Evolutionary conservation across 129 eudicot genomes (phyloP).

Genomic region (Flaveria brownii): DNA sequence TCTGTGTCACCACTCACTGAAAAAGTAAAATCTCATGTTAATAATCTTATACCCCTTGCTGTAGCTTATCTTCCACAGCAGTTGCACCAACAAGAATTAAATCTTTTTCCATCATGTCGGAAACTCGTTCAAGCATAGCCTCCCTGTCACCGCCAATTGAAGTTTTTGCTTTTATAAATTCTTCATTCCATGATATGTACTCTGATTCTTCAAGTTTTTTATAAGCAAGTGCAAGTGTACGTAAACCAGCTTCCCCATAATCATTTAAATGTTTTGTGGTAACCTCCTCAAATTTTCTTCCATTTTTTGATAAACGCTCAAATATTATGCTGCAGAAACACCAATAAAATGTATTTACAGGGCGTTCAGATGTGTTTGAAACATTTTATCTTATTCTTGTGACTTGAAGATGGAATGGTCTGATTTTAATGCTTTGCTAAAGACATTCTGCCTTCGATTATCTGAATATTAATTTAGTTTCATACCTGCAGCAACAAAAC

Average conservation of each 20-base stretch:
- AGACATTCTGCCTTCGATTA: neutral
- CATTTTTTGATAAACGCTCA: conserved; percentile 79
- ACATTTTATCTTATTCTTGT: neutral
- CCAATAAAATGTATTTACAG: neutral
- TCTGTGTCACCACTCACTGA: neutral
- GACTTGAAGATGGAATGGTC: neutral
- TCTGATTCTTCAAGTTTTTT: conserved; percentile 72
- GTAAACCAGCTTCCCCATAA: conserved; percentile 89
- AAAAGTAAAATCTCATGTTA: neutral
- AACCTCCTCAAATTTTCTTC: conserved; percentile 65
- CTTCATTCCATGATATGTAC: conserved; percentile 79
- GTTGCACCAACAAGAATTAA: conserved; percentile 95
- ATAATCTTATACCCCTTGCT: conserved; percentile 66
- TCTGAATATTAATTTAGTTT: neutral
- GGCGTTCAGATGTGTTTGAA: neutral
- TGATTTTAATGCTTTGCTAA: neutral
- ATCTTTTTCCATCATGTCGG: conserved; percentile 87
- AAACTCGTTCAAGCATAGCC: conserved; percentile 66
- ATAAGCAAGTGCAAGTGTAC: conserved; percentile 92
- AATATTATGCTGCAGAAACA: conserved; percentile 70
- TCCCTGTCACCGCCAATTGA: conserved; percentile 89
- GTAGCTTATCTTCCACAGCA: conserved; percentile 97
- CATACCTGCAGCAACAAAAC: neutral
- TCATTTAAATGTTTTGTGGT: conserved; percentile 89
- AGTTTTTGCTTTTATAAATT: conserved; percentile 82